Evolutionary conservation across 2,329 filamentous ascomycete species (phyloP), one percentile per base, ranked within the genome.

Genomic region (Lasiodiplodia theobromae): DNA sequence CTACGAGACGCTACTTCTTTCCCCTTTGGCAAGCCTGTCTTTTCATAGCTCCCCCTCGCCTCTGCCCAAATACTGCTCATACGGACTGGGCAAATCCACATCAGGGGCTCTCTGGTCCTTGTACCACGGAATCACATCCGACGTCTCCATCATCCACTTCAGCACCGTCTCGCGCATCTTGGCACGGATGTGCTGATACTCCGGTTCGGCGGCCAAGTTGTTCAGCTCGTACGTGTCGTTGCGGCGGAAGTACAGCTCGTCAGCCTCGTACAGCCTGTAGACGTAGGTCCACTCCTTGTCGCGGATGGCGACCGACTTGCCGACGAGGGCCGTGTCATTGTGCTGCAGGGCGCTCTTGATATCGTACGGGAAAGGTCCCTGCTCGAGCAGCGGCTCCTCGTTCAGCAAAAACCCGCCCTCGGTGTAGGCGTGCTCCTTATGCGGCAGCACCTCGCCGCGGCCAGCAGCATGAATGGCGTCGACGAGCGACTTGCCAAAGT

Each of bases 311-410:
- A 84, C 77, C 0, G 81, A 79, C 62, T 84, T 84, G 0, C 83
- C 83, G 0, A 83, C 82, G 0, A 84, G 68, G 0, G 73, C 74
- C 0, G 82, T 82, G 58, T 85, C 80, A 12, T 83, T 77, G 68
- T 85, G 82, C 70, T 85, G 83, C 5, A 85, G 76, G 0, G 73
- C 75, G 0, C 77, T 78, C 69, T 85, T 85, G 57, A 85, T 77
- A 58, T 84, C 83, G 66, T 84, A 85, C 0, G 82, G 82, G 40
- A 79, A 85, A 0, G 79, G 77, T 0, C 78, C 76, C 63, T 82
- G 77, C 67, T 85, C 82, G 0, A 85, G 73, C 0, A 85, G 73
- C 2, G 82, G 83, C 65, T 85, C 83, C 64, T 85, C 82, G 0
- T 73, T 77, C 0, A 73, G 76, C 2, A 85, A 72, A 69, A 85